Percentiles rank a stretch among this genome's conserved stretches.
Evolutionary conservation across 179 eudicot genomes (phyloP).

Genomic region (Beta macrorhiza): DNA sequence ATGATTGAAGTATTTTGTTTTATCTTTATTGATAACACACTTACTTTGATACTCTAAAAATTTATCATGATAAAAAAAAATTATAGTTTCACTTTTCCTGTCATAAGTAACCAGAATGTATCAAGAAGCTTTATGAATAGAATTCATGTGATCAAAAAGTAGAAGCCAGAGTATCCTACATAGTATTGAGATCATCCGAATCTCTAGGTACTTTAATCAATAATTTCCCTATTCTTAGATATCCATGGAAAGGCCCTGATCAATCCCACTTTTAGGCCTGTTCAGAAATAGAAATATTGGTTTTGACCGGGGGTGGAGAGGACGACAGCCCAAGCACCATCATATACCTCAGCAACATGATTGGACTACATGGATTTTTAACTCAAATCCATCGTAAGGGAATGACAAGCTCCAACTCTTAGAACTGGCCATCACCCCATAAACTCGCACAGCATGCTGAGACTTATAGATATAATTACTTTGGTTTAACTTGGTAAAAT

Average conservation of each 20-base stretch:
- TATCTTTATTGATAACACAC: neutral
- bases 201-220: neutral
- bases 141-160: neutral
- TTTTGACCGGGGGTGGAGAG: neutral
- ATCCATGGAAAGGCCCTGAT: neutral
- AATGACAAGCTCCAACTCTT: no score
- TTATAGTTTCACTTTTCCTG: neutral
- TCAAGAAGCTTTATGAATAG: neutral
- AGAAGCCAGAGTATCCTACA: neutral
- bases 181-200: neutral
- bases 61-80: no score
- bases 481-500: no score
- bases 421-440: no score
- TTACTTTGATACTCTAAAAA: neutral
- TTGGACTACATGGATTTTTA: no score
- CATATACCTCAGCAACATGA: neutral
- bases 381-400: no score
- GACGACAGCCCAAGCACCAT: neutral
- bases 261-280: neutral
- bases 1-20: neutral
- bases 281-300: neutral
- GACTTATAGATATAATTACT: no score
- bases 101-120: neutral
- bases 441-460: no score
- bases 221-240: neutral